Base-by-base conservation (phyloP, 2,329 filamentous ascomycete genomes). In the Sporothrix schenckii region DNA sequence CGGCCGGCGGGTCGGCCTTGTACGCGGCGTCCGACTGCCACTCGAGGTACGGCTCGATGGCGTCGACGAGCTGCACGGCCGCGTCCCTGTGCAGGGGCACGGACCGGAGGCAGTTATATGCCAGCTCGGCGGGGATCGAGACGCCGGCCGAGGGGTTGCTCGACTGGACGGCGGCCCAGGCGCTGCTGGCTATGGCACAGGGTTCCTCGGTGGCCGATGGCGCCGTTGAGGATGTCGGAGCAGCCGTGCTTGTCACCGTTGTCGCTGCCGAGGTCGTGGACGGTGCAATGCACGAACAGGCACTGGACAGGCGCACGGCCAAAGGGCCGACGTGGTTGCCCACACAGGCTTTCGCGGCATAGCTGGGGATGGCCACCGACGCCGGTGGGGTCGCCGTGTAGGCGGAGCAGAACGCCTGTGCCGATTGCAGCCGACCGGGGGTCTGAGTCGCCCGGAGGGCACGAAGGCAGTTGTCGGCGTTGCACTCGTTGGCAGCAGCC, bases 81-180 rank as follows among this genome's bases (percentile, higher is more conserved):
- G 73, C 79, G 47, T 77, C 74, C 75, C 81, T 80, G 61, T 78
- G 70, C 21, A 83, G 78, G 0, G 81, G 80, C 9, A 83, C 79
- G 0, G 81, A 81, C 66, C 79, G 79, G 61, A 83, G 76, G 71
- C 81, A 83, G 24, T 79, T 79, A 61, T 81, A 75, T 0, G 81
- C 81, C 9, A 82, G 70, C 27, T 72, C 73, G 2, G 81, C 81
- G 53, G 79, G 77, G 19, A 83, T 76, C 1, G 75, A 78, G 0
- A 78, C 78, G 13, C 76, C 78, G 11, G 70, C 73, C 71, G 21
- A 9, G 7, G 60, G 44, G 7, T 24, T 63, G 34, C 67, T 71
- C 9, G 69, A 68, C 16, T 71, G 68, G 41, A 72, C 65, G 11
- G 60, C 56, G 24, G 73, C 68, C 73, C 73, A 75, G 5, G 71